Evolutionary conservation across 2,329 filamentous ascomycete species (phyloP).

Genomic region (Calonectria crousiana): DNA sequence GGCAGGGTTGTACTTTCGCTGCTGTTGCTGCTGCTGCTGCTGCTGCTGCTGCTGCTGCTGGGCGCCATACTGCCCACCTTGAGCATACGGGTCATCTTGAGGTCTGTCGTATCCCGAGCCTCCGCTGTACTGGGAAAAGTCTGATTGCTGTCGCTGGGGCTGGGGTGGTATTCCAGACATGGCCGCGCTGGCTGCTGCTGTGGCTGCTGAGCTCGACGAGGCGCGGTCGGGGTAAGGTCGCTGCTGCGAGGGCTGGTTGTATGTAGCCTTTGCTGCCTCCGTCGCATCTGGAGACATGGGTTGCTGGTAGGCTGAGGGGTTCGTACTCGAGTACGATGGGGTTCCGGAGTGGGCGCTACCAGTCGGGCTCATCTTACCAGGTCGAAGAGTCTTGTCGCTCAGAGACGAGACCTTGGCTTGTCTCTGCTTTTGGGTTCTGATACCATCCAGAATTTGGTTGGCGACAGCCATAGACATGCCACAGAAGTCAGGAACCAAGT

Average conservation of each 20-base stretch:
- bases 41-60: conserved; percentile 59
- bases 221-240: conserved; percentile 65
- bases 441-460: conserved; percentile 91
- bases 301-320: conserved; percentile 36
- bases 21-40: conserved; percentile 65
- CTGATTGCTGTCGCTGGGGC: conserved; percentile 47
- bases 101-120: conserved; percentile 48
- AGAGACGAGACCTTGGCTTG: conserved; percentile 71
- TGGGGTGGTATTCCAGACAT: conserved; percentile 64
- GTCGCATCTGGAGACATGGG: conserved; percentile 62
- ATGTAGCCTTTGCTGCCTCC: conserved; percentile 74
- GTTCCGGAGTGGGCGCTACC: conserved; percentile 49
- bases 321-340: conserved; percentile 50
- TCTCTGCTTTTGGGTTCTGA: conserved; percentile 80
- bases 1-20: conserved; percentile 81
- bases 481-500: conserved; percentile 98
- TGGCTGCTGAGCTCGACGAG: conserved; percentile 67
- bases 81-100: conserved; percentile 52
- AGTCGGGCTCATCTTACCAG: conserved; percentile 60
- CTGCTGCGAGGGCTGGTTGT: conserved; percentile 67
- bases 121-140: conserved; percentile 49
- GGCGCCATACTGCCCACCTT: conserved; percentile 49
- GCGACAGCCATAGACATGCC: conserved; percentile 99
- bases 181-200: conserved; percentile 68
- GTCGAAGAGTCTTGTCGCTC: conserved; percentile 75